Evolutionary conservation across 164 flowering plant species (phyloP).

Genomic region (Cinnamomum chago): DNA sequence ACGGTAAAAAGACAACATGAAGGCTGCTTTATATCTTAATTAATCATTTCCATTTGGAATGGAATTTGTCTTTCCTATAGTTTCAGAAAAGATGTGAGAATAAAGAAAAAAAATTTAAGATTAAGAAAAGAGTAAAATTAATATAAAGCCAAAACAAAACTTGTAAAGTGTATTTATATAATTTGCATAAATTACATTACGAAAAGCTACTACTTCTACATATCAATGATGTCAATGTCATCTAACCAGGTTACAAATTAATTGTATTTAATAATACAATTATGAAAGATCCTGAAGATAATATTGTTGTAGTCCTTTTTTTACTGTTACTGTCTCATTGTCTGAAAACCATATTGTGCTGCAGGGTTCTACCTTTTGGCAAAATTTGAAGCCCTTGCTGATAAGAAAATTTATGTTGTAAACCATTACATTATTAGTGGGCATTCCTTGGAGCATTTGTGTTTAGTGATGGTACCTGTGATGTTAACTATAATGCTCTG

Average conservation of each 20-base stretch:
- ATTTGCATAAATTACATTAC: too few relatives aligned
- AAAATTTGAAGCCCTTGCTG: slow-evolving; percentile 41
- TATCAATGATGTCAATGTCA: too few relatives aligned
- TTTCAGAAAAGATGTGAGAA: too few relatives aligned
- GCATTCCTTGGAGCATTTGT: slow-evolving; percentile 58
- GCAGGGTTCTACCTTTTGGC: slow-evolving; percentile 47
- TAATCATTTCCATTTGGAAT: too few relatives aligned
- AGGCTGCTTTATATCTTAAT: too few relatives aligned
- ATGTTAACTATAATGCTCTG: slow-evolving; percentile 44
- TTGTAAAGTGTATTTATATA: too few relatives aligned
- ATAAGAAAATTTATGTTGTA: slow-evolving; percentile 41
- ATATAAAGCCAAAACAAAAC: too few relatives aligned
- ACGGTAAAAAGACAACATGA: too few relatives aligned
- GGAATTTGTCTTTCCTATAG: too few relatives aligned
- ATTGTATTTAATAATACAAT: background rate
- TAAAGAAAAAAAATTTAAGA: too few relatives aligned
- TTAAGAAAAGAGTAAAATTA: too few relatives aligned
- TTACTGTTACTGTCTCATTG: background rate
- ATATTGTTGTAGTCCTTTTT: background rate
- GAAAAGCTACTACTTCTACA: too few relatives aligned
- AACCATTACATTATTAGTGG: slow-evolving; percentile 49
- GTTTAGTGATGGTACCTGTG: slow-evolving; percentile 39
- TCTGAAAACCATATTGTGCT: slow-evolving; percentile 7
- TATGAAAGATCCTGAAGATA: background rate
- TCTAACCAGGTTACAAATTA: background rate